Conservation (phyloP, 2,329 filamentous ascomycete species). For the Diaporthe batatas region DNA sequence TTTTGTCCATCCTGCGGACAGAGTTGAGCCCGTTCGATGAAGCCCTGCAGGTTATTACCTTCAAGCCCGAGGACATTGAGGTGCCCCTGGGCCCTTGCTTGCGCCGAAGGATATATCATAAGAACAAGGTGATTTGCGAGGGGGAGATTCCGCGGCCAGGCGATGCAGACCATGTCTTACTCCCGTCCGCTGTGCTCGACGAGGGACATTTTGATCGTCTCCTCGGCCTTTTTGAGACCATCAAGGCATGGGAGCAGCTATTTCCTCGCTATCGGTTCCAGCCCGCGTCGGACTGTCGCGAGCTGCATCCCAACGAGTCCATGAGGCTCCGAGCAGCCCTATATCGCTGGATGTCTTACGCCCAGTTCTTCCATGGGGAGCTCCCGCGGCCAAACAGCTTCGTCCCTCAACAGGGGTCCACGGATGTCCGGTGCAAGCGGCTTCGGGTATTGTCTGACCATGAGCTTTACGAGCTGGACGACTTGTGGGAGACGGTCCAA, state of each 20-base stretch:
- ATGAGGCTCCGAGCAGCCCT: constrained; percentile 63
- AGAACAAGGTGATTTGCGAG: constrained; percentile 52
- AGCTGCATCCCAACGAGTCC: constrained; percentile 58
- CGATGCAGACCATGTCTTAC: neutral
- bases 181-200: constrained; percentile 42
- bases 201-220: constrained; percentile 48
- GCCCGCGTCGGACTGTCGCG: constrained; percentile 59
- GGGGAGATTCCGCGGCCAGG: constrained; percentile 14
- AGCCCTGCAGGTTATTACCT: constrained; percentile 62
- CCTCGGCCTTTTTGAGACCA: constrained; percentile 50
- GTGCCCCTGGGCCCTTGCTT: constrained; percentile 52
- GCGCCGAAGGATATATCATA: constrained; percentile 56
- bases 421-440: constrained; percentile 57
- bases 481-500: constrained; percentile 60
- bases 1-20: constrained; percentile 57
- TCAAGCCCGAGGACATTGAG: constrained; percentile 54
- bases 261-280: constrained; percentile 57
- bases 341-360: constrained; percentile 68
- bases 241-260: constrained; percentile 56
- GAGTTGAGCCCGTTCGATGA: constrained; percentile 61
- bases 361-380: constrained; percentile 64
- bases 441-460: constrained; percentile 59
- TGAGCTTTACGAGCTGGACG: constrained; percentile 60
- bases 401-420: constrained; percentile 40
- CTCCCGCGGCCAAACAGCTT: constrained; percentile 48